Base-by-base conservation (phyloP, 495 filamentous ascomycete genomes). In the Penicilliopsis zonata region DNA sequence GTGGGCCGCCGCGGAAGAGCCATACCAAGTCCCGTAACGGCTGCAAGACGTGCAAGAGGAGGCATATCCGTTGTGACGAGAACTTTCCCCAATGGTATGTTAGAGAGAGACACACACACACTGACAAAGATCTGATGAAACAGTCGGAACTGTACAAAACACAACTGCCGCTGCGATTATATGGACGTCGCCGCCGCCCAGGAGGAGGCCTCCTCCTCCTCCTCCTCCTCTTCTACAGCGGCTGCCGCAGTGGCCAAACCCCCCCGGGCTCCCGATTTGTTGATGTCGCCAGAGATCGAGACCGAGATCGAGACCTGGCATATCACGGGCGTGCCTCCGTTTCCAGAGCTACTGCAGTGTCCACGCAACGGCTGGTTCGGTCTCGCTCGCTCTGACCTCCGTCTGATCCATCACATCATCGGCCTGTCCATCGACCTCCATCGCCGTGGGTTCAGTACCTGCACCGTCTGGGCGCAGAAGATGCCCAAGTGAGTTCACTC, bases 11-110 rank as follows among this genome's bases (percentile, higher is more conserved):
- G 34, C 65, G 67, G 40, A 72, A 67, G 52, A 86, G 88, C 62
- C 90, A 98, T 65, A 98, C 92, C 42, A 98, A 98, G 61, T 95
- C 88, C 30, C 76, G 90, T 36, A 95, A 94, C 59, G 90, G 90
- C 30, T 98, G 90, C 61, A 86, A 85, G 45, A 94, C 85, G 19
- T 98, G 90, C 72, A 98, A 98, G 69, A 76, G 80, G 56, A 76
- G 90, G 48, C 90, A 98, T 60, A 96, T 98, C 52, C 76, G 90
- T 37, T 98, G 90, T 61, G 90, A 98, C 55, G 92, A 98, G 57
- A 94, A 71, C 37, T 94, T 88, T 45, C 90, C 92, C 14, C 90
- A 98, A 75, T 98, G 90, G 88, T 95, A 70, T 9, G 7, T 14
- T 25, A 12, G 28, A 12, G 10, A 30, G 15, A 24, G 21, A 24